phyloP scores from a whole-genome alignment of 352 stramenopile species.

The Nothophytophthora sp. region DNA sequence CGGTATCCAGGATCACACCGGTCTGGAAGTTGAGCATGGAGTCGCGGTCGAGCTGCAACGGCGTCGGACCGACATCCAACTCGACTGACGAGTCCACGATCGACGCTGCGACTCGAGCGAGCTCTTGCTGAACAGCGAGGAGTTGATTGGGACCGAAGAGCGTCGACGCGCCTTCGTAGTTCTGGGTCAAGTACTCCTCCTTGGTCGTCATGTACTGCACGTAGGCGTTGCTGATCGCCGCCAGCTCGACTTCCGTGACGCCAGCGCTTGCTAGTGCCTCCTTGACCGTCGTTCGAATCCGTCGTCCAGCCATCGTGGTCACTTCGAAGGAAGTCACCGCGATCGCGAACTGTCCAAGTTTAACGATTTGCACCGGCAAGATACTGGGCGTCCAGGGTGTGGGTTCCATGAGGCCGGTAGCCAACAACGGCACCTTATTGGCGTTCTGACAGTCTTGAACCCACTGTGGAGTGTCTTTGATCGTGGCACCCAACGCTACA shows the following conservation, averaged over 20 bases:
- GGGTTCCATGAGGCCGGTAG: constrained; percentile 41
- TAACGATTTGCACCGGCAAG: constrained; percentile 57
- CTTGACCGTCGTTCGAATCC: constrained; percentile 39
- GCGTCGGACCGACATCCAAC: constrained; percentile 32
- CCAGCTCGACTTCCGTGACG: constrained; percentile 52
- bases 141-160: constrained; percentile 73
- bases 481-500: constrained; percentile 6
- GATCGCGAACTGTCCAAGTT: constrained; percentile 54
- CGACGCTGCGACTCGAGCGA: constrained; percentile 36
- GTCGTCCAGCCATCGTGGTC: constrained; percentile 57
- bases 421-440: constrained; percentile 44
- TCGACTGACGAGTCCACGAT: constrained; percentile 17
- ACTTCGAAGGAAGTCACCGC: constrained; percentile 61
- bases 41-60: constrained; percentile 35
- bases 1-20: constrained; percentile 37
- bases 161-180: constrained; percentile 77
- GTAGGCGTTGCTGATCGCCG: constrained; percentile 58
- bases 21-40: constrained; percentile 34
- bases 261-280: constrained; percentile 17
- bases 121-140: constrained; percentile 52
- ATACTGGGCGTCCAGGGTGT: constrained; percentile 44
- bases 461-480: constrained; percentile 39
- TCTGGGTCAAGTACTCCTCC: constrained; percentile 62
- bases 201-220: constrained; percentile 63
- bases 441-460: constrained; percentile 40